These are phyloP conservation scores for Nemania sp. DNA, from an alignment of 2,329 filamentous ascomycete species.

Conservation along the genomic window DNA sequence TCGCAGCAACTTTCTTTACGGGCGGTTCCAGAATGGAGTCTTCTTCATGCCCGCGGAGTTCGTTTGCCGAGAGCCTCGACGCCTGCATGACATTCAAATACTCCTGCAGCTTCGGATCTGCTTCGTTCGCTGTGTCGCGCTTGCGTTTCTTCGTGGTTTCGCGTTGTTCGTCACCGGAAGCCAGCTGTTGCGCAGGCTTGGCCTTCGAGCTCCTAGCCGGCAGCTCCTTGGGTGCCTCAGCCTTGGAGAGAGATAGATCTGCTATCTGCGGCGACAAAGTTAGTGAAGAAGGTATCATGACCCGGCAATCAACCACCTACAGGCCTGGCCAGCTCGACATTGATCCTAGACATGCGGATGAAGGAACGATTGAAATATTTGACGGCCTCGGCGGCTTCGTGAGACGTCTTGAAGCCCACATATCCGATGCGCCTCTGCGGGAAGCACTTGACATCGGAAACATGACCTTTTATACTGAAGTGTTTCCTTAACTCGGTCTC, in stretches of 20 bases:
- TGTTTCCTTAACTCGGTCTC: slow-evolving; percentile 58
- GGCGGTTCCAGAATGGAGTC: slow-evolving; percentile 43
- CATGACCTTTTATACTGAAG: slow-evolving; percentile 73
- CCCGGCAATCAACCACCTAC: slow-evolving; percentile 50
- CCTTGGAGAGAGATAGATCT: slow-evolving; percentile 46
- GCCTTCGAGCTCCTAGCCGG: slow-evolving; percentile 37
- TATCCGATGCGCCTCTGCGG: slow-evolving; percentile 90
- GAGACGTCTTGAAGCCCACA: slow-evolving; percentile 84
- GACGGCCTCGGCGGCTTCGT: slow-evolving; percentile 80
- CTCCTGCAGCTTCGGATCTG: slow-evolving; percentile 82
- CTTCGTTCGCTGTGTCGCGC: slow-evolving; percentile 58
- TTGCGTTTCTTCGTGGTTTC: slow-evolving; percentile 66
- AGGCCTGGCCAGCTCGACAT: slow-evolving; percentile 83
- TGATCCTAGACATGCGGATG: slow-evolving; percentile 93
- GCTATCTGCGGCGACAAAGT: slow-evolving; percentile 38
- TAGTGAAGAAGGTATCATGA: slow-evolving; percentile 6
- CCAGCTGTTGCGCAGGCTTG: slow-evolving; percentile 29
- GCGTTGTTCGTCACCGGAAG: slow-evolving; percentile 1
- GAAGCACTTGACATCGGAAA: slow-evolving; percentile 93
- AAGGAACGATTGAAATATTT: slow-evolving; percentile 96
- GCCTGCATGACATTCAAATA: slow-evolving; percentile 82
- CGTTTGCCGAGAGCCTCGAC: slow-evolving; percentile 62
- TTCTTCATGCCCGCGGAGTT: slow-evolving; percentile 55
- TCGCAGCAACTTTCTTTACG: slow-evolving; percentile 45
- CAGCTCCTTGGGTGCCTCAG: slow-evolving; percentile 24